Conservation (phyloP, 2,329 filamentous ascomycete species). For the Cladophialophora psammophila region DNA sequence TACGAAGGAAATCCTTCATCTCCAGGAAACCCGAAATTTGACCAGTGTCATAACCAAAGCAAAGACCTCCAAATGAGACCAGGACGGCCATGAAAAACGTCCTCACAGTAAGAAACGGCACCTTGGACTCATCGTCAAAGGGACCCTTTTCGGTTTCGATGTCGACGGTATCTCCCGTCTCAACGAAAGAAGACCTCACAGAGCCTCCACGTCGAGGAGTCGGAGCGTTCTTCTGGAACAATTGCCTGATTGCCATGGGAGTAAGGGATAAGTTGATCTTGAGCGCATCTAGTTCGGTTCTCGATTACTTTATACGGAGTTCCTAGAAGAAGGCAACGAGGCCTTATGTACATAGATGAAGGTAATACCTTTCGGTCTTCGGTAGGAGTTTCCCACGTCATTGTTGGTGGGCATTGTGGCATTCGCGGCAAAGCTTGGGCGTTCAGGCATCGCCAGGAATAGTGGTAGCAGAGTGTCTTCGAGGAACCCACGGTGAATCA, state of each 20-base stretch:
- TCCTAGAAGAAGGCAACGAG: background rate
- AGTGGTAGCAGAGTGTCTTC: background rate
- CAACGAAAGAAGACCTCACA: constrained; percentile 20
- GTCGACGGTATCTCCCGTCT: constrained; percentile 24
- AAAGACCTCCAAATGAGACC: constrained; percentile 58
- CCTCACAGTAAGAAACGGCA: constrained; percentile 53
- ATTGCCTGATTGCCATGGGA: constrained; percentile 23
- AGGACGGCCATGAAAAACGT: constrained; percentile 54
- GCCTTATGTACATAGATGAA: constrained; percentile 10
- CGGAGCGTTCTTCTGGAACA: constrained; percentile 22
- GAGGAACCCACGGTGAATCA: constrained; percentile 2
- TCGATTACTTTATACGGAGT: background rate
- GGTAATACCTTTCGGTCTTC: constrained; percentile 4
- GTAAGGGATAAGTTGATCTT: background rate
- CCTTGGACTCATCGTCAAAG: constrained; percentile 50
- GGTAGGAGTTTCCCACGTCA: constrained; percentile 15
- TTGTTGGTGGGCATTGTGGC: background rate
- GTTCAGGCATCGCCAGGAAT: background rate
- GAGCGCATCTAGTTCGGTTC: background rate
- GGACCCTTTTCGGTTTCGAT: constrained; percentile 32
- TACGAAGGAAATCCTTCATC: constrained; percentile 55
- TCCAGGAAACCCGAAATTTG: constrained; percentile 54
- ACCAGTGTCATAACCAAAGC: constrained; percentile 56
- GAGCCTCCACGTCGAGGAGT: constrained; percentile 22
- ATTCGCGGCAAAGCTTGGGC: constrained; percentile 9